Evolutionary conservation across 2,329 filamentous ascomycete genomes (phyloP).

Genomic region (Orbilia ellipsospora): DNA sequence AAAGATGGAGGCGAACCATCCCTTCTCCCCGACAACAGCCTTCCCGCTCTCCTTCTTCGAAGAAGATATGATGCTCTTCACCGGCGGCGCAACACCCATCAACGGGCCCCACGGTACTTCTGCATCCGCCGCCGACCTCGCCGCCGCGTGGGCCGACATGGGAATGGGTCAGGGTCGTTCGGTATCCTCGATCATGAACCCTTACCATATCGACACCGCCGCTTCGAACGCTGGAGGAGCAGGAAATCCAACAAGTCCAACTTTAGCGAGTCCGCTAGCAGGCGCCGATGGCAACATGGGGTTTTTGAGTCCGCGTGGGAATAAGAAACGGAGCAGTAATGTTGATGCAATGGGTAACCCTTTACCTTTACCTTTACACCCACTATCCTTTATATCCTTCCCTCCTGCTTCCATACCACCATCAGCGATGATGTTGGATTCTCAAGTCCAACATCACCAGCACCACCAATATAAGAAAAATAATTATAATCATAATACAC

Average conservation of each 20-base stretch:
- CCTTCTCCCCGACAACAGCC: constrained; percentile 42
- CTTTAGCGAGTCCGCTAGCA: constrained; percentile 14
- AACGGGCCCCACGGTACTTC: constrained; percentile 11
- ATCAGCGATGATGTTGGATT: constrained; percentile 14
- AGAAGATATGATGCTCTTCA: constrained; percentile 54
- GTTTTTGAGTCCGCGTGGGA: constrained; percentile 11
- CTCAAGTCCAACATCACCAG: not conserved
- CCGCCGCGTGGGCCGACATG: constrained; percentile 53
- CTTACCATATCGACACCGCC: constrained; percentile 44
- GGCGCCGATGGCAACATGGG: constrained; percentile 15
- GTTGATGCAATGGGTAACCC: constrained; percentile 48
- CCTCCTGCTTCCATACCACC: not conserved
- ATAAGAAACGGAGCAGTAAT: constrained; percentile 44
- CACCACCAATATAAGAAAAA: not conserved
- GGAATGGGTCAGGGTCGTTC: constrained; percentile 52
- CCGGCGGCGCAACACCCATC: constrained; percentile 24
- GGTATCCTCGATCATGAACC: constrained; percentile 54
- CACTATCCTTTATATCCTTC: not conserved
- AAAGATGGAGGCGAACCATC: constrained; percentile 30
- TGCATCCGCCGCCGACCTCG: constrained; percentile 14
- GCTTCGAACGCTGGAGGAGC: not conserved
- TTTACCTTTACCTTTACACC: constrained; percentile 4
- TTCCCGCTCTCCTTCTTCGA: constrained; percentile 55
- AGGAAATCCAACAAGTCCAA: not conserved
- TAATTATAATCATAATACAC: not conserved